Base-by-base conservation (phyloP, 2,329 filamentous ascomycete species). In the Aspergillus pseudoviridinutans region DNA sequence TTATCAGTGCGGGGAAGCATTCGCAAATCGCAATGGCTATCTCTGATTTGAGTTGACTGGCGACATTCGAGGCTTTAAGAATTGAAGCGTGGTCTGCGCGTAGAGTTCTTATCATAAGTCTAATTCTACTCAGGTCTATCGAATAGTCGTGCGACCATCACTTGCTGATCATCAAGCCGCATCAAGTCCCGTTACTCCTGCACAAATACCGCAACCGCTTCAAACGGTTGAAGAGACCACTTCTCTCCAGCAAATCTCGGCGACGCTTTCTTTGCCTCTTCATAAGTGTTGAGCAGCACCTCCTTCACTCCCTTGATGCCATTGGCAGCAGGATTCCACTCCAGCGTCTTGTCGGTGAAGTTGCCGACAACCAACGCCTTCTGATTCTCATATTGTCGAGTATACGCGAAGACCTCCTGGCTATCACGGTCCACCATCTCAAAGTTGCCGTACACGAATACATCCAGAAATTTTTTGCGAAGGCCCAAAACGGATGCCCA, bases 371-470 rank as follows among this genome's bases (percentile, higher is more conserved):
- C 69, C 59, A 74, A 41, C 5, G 67, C 68, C 59, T 72, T 71
- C 49, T 73, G 66, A 12, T 64, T 57, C 32, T 66, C 67, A 46
- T 68, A 74, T 50, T 67, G 67, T 8, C 78, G 83, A 2, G 81
- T 70, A 50, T 88, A 85, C 0, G 82, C 78, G 64, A 89, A 88
- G 0, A 84, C 72, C 27, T 80, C 71, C 57, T 74, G 66, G 32
- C 84, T 80, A 3, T 84, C 76, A 0, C 76, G 70, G 0, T 83
- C 80, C 1, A 88, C 68, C 25, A 82, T 64, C 51, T 80, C 77
- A 60, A 89, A 90, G 54, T 83, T 76, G 0, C 88, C 88, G 64
- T 90, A 89, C 3, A 90, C 82, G 57, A 91, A 85, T 1, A 89
- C 68, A 59, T 89, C 82, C 49, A 79, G 79, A 65, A 84, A 77